Evolutionary conservation across 495 filamentous ascomycete species (phyloP).

Genomic region (Clavariopsis aquatica): DNA sequence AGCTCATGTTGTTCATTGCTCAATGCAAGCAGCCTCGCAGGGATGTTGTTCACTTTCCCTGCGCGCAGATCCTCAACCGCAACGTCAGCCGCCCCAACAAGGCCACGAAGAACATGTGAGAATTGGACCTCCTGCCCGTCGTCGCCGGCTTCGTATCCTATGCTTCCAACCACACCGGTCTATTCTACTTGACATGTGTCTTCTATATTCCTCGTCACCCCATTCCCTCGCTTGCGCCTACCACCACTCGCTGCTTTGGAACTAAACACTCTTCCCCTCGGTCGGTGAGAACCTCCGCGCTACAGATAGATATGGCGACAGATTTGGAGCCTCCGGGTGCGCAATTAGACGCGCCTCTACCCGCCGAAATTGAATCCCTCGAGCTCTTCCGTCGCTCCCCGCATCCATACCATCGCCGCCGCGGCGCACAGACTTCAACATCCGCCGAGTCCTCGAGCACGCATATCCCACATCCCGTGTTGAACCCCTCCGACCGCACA

Average conservation of each 20-base stretch:
- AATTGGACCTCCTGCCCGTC: constrained; percentile 1
- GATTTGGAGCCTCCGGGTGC: constrained; percentile 14
- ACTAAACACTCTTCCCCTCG: background rate
- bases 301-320: no score
- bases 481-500: constrained; percentile 13
- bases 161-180: background rate
- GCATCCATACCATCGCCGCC: constrained; percentile 70
- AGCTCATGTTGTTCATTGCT: no score
- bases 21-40: background rate
- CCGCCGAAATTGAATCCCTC: constrained; percentile 21
- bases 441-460: constrained; percentile 32
- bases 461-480: constrained; percentile 17
- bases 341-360: constrained; percentile 5
- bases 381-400: constrained; percentile 65
- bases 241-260: background rate
- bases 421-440: constrained; percentile 44
- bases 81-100: constrained; percentile 10
- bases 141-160: background rate
- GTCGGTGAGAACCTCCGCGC: no score
- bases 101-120: constrained; percentile 3
- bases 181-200: background rate
- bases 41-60: no score
- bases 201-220: background rate
- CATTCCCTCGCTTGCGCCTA: background rate
- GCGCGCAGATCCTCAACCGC: constrained; percentile 4